These are phyloP conservation scores for Zygoascus ofunaensis DNA, from an alignment of 805 yeast species.

Conservation along the genomic window DNA sequence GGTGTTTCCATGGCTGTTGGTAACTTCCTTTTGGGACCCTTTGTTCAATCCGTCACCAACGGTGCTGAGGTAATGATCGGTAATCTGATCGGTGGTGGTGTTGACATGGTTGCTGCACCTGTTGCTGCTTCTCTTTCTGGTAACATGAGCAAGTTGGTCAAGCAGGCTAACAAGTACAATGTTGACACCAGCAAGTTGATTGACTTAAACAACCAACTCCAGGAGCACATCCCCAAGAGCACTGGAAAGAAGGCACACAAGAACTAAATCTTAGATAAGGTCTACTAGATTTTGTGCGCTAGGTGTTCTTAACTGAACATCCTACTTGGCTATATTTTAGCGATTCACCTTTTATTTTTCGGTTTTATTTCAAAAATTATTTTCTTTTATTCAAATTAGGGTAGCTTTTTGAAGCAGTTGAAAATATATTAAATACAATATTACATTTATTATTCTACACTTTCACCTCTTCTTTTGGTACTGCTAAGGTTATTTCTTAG, in stretches of 20 bases:
- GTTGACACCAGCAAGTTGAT: constrained; percentile 1
- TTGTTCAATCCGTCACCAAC: constrained; percentile 25
- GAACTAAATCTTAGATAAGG: too few species aligned
- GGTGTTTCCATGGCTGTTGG: constrained; percentile 20
- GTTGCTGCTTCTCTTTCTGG: constrained; percentile 15
- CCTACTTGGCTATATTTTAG: too few species aligned
- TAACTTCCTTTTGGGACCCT: constrained; percentile 22
- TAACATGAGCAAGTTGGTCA: constrained; percentile 15
- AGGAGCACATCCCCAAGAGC: not conserved
- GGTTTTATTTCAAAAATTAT: too few species aligned
- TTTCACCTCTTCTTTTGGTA: too few species aligned
- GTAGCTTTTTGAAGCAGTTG: too few species aligned
- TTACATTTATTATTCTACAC: too few species aligned
- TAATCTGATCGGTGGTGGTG: constrained; percentile 5
- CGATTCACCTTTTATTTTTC: too few species aligned
- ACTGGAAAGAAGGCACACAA: not conserved
- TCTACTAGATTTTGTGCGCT: too few species aligned
- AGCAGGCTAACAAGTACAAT: constrained; percentile 14
- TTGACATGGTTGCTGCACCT: constrained; percentile 22
- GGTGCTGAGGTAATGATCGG: constrained; percentile 28
- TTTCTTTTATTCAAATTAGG: too few species aligned
- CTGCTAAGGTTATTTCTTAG: too few species aligned
- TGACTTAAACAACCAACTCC: not conserved
- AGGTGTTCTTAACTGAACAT: too few species aligned
- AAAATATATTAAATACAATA: too few species aligned